Evolutionary conservation across 2,329 filamentous ascomycete species (phyloP).

Genomic region (Phaeosphaeriaceae sp.): DNA sequence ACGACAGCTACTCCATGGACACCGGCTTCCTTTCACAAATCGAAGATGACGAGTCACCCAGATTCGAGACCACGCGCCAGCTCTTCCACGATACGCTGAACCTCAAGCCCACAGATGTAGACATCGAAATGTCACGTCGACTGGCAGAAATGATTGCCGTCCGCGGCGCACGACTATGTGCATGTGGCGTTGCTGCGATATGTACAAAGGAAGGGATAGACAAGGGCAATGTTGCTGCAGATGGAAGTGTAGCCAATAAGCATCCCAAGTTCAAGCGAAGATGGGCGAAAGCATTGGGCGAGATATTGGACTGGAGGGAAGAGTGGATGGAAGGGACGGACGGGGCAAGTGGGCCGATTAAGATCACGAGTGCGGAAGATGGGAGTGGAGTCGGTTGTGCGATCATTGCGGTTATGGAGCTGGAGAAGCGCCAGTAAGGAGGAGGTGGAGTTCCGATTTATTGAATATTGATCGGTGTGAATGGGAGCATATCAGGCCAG

Average conservation of each 20-base stretch:
- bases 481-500: not conserved
- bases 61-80: constrained; percentile 23
- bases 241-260: constrained; percentile 51
- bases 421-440: constrained; percentile 22
- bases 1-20: constrained; percentile 83
- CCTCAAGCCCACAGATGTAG: constrained; percentile 26
- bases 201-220: constrained; percentile 41
- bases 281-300: constrained; percentile 50
- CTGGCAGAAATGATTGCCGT: constrained; percentile 43
- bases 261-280: constrained; percentile 51
- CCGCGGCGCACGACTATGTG: constrained; percentile 46
- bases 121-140: constrained; percentile 35
- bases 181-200: constrained; percentile 49
- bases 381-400: constrained; percentile 51
- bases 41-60: constrained; percentile 2
- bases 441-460: not conserved
- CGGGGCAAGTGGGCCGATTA: constrained; percentile 34
- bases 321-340: constrained; percentile 6
- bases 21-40: constrained; percentile 73
- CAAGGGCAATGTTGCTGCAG: constrained; percentile 47
- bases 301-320: constrained; percentile 47
- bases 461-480: not conserved
- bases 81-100: constrained; percentile 30
- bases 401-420: constrained; percentile 42
- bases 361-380: constrained; percentile 50